A percentile compares a stretch with the other conserved stretches of the same genome.
These are phyloP conservation scores for Coffea humblotiana DNA, from an alignment of 305 asterid species.

Conservation along the genomic window DNA sequence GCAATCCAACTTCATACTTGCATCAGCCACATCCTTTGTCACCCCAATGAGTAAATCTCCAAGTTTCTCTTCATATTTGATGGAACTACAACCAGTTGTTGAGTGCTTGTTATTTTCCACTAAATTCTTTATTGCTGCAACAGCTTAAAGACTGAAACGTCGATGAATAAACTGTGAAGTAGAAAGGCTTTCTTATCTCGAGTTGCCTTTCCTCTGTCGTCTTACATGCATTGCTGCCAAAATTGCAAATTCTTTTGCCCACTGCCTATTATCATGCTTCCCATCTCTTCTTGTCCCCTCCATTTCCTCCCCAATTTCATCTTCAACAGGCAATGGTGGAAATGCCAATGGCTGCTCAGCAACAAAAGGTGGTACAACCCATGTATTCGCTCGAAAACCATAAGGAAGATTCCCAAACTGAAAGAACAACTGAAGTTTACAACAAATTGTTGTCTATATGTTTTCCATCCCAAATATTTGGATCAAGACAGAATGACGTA, in stretches of 20 bases:
- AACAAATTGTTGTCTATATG: not conserved
- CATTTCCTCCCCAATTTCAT: conserved; percentile 92
- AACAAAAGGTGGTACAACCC: conserved; percentile 78
- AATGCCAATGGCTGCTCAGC: conserved; percentile 64
- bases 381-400: conserved; percentile 87
- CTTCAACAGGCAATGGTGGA: conserved; percentile 76
- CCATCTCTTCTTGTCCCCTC: conserved; percentile 84
- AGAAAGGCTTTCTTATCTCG: conserved; percentile 90
- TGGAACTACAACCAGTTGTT: conserved; percentile 28
- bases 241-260: conserved; percentile 74
- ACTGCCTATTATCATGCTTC: conserved; percentile 57
- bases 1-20: conserved; percentile 64
- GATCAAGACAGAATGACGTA: conserved; percentile 14
- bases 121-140: conserved; percentile 54
- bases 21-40: conserved; percentile 64
- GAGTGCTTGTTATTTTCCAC: conserved; percentile 36
- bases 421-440: conserved; percentile 1
- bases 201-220: conserved; percentile 79
- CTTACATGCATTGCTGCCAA: conserved; percentile 87
- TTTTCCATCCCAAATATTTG: conserved; percentile 8
- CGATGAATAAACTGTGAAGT: conserved; percentile 79
- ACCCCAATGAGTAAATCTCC: conserved; percentile 68
- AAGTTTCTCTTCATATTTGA: conserved; percentile 49
- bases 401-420: conserved; percentile 95
- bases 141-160: conserved; percentile 75